Conservation (phyloP, 768 basidiomycete species). For the Candolleomyces eurysporus region DNA sequence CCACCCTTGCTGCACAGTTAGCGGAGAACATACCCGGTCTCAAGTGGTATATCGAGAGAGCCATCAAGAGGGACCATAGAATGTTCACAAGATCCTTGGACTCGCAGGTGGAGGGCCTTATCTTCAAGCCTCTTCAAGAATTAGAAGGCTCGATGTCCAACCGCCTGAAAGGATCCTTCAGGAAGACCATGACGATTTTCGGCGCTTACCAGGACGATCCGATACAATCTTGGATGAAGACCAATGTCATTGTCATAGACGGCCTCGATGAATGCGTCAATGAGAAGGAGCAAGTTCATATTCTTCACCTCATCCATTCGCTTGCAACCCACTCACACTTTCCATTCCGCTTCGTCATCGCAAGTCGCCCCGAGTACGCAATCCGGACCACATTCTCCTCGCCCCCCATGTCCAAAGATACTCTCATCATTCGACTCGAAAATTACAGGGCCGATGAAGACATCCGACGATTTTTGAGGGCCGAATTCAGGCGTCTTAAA, state of each 20-base stretch:
- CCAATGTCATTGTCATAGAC: not conserved
- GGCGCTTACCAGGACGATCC: not conserved
- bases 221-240: not conserved
- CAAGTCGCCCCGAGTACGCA: not conserved
- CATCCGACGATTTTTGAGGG: not conserved
- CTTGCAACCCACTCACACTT: not conserved
- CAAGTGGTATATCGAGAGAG: not conserved
- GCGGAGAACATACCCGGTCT: not conserved
- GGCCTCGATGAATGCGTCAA: not conserved
- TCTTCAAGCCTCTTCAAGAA: not conserved
- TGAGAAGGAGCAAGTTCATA: not conserved
- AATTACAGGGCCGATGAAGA: not conserved
- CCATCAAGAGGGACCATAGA: not conserved
- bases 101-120: not conserved
- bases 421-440: not conserved
- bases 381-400: not conserved
- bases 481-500: not conserved
- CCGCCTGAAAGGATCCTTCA: not conserved
- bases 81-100: not conserved
- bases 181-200: not conserved
- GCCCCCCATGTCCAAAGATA: not conserved
- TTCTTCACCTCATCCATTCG: not conserved
- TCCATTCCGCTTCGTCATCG: not conserved
- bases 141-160: not conserved
- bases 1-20: not conserved